Evolutionary conservation across 2,329 filamentous ascomycete genomes (phyloP), one percentile per base, ranked within the genome.

Genomic region (Diaporthe caulivora): DNA sequence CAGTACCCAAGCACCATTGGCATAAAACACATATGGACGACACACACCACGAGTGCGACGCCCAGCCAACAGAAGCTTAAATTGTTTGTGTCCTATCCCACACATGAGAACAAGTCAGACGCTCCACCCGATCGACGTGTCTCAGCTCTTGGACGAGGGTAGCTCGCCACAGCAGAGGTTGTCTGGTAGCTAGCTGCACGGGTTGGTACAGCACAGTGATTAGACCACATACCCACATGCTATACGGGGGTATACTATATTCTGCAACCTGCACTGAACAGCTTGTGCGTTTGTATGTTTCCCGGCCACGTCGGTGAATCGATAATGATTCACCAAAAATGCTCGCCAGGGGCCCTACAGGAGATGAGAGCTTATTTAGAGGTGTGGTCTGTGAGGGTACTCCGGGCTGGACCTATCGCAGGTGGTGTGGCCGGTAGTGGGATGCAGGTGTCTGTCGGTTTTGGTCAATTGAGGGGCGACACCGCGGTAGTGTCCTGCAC

Each of bases 51-150:
- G 21, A 40, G 44, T 65, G 31, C 31, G 44, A 67, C 47, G n/a
- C 62, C 47, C 62, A 53, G 47, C 62, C 47, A 67, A 24, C 62
- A 67, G 62, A 67, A 67, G 62, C 62, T 67, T 67, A 53, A 67
- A 67, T 67, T 37, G 62, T 26, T 53, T 53, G 62, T 49, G 60
- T 67, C 62, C 62, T 67, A 67, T 67, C 62, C 62, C 62, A 67
- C 47, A 53, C 47, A 40, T 37, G 62, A 53, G 62, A 67, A 67
- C 62, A 67, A 67, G 62, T 67, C 62, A 67, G 62, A 53, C 47
- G 62, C 62, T 67, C 62, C 62, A 67, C 62, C 47, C 62, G 62
- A 67, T 67, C 62, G 62, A 67, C 62, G 62, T 67, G 62, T 67
- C 62, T 53, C 47, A 53, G 47, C n/a, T 67, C 62, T 53, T 53